Conservation (phyloP, 148 eudicot genomes). For the Vaccinium darrowii region DNA sequence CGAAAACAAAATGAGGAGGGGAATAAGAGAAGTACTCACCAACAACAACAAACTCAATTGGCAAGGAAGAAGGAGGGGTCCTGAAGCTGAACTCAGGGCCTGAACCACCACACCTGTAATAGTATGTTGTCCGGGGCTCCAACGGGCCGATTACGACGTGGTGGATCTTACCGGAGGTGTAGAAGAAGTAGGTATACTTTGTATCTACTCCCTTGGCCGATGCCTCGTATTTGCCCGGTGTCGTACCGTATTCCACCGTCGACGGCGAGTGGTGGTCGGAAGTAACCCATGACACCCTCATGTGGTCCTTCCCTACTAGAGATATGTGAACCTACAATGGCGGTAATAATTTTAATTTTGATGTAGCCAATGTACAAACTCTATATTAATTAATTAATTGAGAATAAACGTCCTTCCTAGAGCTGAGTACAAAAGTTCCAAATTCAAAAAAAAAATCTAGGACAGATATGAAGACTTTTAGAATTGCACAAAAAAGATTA, state of each 20-base stretch:
- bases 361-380: not conserved
- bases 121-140: constrained; percentile 57
- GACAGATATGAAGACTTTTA: too few relatives aligned
- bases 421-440: not conserved
- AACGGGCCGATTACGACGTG: constrained; percentile 73
- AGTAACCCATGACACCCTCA: constrained; percentile 77
- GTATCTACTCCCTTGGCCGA: constrained; percentile 56
- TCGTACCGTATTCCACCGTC: constrained; percentile 64
- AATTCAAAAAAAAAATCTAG: not conserved
- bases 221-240: constrained; percentile 41
- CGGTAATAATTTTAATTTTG: not conserved
- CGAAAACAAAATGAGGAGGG: not conserved
- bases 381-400: not conserved
- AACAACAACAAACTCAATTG: constrained; percentile 60
- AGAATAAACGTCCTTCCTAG: not conserved
- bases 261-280: constrained; percentile 48
- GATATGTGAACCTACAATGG: constrained; percentile 71
- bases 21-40: constrained; percentile 32
- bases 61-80: constrained; percentile 63
- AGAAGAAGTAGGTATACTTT: constrained; percentile 60
- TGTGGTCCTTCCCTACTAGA: constrained; percentile 62
- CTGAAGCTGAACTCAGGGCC: constrained; percentile 68
- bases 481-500: too few relatives aligned
- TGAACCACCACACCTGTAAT: constrained; percentile 60
- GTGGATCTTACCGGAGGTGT: constrained; percentile 69